phyloP scores from a whole-genome alignment of 257 asterid genomes.

The Forsythia viridissima region DNA sequence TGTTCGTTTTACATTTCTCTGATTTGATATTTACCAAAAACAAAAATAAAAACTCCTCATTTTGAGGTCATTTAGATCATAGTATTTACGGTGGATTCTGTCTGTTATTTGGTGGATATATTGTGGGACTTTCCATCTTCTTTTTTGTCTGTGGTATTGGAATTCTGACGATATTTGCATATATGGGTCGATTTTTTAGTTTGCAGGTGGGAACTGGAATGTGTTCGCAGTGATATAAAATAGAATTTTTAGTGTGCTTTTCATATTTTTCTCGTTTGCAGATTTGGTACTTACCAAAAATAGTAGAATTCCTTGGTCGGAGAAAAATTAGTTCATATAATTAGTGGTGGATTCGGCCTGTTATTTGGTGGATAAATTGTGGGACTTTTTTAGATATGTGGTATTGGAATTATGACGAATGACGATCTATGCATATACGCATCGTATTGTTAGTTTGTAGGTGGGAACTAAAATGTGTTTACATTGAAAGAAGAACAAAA shows the following conservation, averaged over 20 bases:
- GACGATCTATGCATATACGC: neutral
- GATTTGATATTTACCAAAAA: too few relatives aligned
- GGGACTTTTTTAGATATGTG: neutral
- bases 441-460: neutral
- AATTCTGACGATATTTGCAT: too few relatives aligned
- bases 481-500: neutral
- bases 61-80: too few relatives aligned
- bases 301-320: neutral
- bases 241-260: constrained; percentile 5
- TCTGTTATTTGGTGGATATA: too few relatives aligned
- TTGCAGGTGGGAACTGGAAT: too few relatives aligned
- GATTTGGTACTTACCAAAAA: neutral
- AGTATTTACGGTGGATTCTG: too few relatives aligned
- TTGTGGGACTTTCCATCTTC: too few relatives aligned
- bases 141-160: too few relatives aligned
- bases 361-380: neutral
- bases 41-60: too few relatives aligned
- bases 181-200: too few relatives aligned
- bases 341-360: neutral
- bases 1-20: neutral
- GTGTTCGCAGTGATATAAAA: neutral
- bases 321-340: neutral
- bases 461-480: neutral
- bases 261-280: constrained; percentile 2
- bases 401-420: neutral